Evolutionary conservation across 805 yeast species (phyloP).

Genomic region (Wickerhamomyces alni): DNA sequence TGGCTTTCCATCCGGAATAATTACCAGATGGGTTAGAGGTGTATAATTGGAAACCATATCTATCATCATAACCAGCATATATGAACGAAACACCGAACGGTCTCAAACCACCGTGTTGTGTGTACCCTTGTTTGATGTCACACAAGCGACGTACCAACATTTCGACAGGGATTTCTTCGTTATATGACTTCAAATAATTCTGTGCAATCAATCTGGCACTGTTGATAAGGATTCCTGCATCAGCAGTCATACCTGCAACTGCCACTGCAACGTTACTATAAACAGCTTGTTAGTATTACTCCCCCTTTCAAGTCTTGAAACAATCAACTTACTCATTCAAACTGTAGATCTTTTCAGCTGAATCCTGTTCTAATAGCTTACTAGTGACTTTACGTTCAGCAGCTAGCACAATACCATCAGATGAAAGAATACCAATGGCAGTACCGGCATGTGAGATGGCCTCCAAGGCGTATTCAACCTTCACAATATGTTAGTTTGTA

Average conservation of each 20-base stretch:
- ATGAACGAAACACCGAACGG: constrained; percentile 97
- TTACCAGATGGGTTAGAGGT: constrained; percentile 97
- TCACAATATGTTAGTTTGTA: background rate
- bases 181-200: constrained; percentile 75
- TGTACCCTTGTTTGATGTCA: constrained; percentile 94
- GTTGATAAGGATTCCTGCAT: constrained; percentile 86
- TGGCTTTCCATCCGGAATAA: constrained; percentile 98
- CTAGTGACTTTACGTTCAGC: constrained; percentile 96
- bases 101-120: constrained; percentile 97
- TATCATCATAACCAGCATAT: constrained; percentile 92
- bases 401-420: constrained; percentile 88
- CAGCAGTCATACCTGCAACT: constrained; percentile 98
- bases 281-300: constrained; percentile 7
- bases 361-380: constrained; percentile 87
- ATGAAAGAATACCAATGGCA: constrained; percentile 85
- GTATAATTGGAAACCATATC: constrained; percentile 85
- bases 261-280: constrained; percentile 68
- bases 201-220: constrained; percentile 85
- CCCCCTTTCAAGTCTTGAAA: too few species aligned
- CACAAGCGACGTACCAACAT: constrained; percentile 81
- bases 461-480: constrained; percentile 93
- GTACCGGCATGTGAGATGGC: constrained; percentile 98
- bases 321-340: constrained; percentile 60
- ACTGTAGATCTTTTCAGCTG: constrained; percentile 87
- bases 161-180: constrained; percentile 93